Percentiles rank a stretch among this genome's conserved stretches.
These are phyloP conservation scores for Leishmania arabica DNA, from an alignment of 208 protist species.

Conservation along the genomic window DNA sequence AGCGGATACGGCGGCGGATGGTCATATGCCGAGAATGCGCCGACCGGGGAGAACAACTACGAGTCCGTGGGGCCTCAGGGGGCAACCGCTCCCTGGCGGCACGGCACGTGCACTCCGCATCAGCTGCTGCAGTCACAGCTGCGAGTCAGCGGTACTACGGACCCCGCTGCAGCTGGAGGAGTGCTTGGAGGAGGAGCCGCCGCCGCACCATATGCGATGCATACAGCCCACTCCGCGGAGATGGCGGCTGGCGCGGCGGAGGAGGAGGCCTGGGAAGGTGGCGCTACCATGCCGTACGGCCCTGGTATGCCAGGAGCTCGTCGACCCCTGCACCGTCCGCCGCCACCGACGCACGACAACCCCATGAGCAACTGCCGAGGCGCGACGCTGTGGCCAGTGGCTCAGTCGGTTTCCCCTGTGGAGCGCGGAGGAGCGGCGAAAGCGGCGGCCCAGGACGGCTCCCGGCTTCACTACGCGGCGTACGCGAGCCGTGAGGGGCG, in stretches of 20 bases:
- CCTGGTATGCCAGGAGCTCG: not conserved
- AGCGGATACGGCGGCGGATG: not conserved
- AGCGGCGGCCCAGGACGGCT: not conserved
- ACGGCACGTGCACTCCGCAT: not conserved
- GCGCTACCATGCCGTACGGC: not conserved
- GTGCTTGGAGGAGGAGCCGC: not conserved
- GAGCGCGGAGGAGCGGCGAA: not conserved
- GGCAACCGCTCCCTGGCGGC: not conserved
- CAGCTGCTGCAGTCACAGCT: not conserved
- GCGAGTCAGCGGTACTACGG: not conserved
- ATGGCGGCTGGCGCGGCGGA: not conserved
- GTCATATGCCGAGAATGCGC: not conserved
- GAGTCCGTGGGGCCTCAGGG: not conserved
- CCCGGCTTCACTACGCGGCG: not conserved
- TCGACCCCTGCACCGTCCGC: not conserved
- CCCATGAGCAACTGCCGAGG: not conserved
- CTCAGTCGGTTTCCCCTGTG: not conserved
- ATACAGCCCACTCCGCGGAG: not conserved
- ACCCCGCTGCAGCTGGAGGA: not conserved
- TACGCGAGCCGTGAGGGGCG: not conserved
- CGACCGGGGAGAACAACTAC: not conserved
- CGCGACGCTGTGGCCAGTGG: not conserved
- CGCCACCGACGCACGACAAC: not conserved
- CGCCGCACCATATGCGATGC: slow-evolving; percentile 1
- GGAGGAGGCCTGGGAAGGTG: not conserved